Percentiles rank a stretch among this genome's conserved stretches.
Conservation (phyloP, 78 protist genomes). For the Dictyostelium capitatum region DNA sequence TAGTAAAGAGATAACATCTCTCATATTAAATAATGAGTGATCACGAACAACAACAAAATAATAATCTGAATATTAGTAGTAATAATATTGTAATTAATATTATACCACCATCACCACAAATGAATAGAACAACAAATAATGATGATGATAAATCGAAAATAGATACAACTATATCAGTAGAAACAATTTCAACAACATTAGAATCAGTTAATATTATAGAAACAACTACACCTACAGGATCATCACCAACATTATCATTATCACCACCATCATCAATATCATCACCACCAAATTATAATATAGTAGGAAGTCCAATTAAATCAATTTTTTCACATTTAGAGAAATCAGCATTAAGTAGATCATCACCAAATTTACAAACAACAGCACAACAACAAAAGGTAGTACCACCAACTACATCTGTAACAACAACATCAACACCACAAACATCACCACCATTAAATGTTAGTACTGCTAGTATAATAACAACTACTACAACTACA, state of each 20-base stretch:
- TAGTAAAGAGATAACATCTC: background rate
- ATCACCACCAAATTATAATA: background rate
- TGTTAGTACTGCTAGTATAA: background rate
- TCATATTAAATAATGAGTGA: no score
- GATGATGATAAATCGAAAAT: background rate
- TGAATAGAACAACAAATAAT: background rate
- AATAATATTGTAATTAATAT: conserved; percentile 9
- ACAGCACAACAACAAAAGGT: background rate
- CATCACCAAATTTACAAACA: conserved; percentile 27
- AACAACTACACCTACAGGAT: background rate
- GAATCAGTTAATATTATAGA: background rate
- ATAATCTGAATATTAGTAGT: background rate
- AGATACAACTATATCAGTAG: background rate
- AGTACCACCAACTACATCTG: background rate
- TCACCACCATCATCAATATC: background rate
- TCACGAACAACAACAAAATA: background rate
- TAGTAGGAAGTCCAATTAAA: background rate
- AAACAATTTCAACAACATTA: conserved; percentile 1
- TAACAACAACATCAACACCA: background rate
- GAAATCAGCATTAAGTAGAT: conserved; percentile 18
- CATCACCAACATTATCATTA: background rate
- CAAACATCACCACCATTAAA: conserved; percentile 1
- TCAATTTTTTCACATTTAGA: conserved; percentile 15
- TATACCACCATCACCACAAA: conserved; percentile 18
- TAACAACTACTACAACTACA: background rate